Percentiles rank a stretch among this genome's conserved stretches.
Evolutionary conservation across 352 stramenopile species (phyloP).

Genomic region (Globisporangium orthogonon): DNA sequence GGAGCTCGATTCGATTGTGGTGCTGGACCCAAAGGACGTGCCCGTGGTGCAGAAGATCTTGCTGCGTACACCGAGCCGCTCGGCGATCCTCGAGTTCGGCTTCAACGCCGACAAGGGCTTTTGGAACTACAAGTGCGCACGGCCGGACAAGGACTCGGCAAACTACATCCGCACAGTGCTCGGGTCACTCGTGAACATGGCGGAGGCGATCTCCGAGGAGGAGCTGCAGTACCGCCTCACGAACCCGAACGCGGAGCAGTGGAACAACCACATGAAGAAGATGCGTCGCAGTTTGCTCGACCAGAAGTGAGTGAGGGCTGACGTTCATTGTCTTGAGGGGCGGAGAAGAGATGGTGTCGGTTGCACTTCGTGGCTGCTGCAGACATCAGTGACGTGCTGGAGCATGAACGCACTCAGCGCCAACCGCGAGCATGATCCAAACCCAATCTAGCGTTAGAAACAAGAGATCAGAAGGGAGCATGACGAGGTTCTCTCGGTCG

Average conservation of each 20-base stretch:
- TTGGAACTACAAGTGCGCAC: slow-evolving; percentile 88
- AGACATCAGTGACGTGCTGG: no score
- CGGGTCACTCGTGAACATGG: slow-evolving; percentile 88
- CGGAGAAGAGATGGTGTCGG: no score
- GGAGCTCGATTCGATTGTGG: slow-evolving; percentile 79
- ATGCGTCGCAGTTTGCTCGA: slow-evolving; percentile 69
- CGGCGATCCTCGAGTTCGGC: slow-evolving; percentile 79
- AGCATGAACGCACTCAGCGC: no score
- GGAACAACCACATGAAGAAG: slow-evolving; percentile 79
- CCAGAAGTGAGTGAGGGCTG: slow-evolving; percentile 22
- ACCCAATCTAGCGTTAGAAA: no score
- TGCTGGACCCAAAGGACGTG: slow-evolving; percentile 71
- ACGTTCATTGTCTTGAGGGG: no score
- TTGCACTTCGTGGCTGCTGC: no score
- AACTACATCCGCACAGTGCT: slow-evolving; percentile 91
- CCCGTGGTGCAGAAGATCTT: slow-evolving; percentile 65
- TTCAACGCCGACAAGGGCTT: slow-evolving; percentile 85
- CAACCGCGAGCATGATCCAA: no score
- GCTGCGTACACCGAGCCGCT: slow-evolving; percentile 41
- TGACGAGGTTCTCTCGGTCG: no score
- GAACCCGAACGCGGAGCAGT: slow-evolving; percentile 62
- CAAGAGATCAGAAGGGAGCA: no score
- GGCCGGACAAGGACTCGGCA: slow-evolving; percentile 83
- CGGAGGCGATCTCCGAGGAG: slow-evolving; percentile 86
- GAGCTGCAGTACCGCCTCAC: slow-evolving; percentile 87